Percentiles rank a stretch among this genome's conserved stretches.
phyloP scores from a whole-genome alignment of 2,329 filamentous ascomycete genomes.

The Nothomitra cinnamomea region DNA sequence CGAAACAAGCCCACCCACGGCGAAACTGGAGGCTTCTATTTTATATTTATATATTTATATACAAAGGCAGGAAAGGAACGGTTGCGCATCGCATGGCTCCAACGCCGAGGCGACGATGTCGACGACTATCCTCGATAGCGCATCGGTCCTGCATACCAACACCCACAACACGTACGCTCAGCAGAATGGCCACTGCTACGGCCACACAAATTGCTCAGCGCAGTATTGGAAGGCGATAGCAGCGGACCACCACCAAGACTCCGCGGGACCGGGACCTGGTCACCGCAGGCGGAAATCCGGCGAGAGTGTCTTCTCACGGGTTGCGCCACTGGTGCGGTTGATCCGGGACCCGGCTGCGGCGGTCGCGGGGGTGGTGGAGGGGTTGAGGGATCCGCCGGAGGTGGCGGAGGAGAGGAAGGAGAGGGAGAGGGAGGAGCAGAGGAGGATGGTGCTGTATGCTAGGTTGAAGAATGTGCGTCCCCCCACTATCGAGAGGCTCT shows the following conservation, averaged over 20 bases:
- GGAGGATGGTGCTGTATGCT: constrained; percentile 43
- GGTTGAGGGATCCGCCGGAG: constrained; percentile 18
- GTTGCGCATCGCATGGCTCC: background rate
- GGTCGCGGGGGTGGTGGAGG: constrained; percentile 13
- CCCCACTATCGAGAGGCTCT: no score
- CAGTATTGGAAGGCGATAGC: background rate
- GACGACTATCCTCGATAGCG: background rate
- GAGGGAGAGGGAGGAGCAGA: constrained; percentile 33
- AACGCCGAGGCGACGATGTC: background rate
- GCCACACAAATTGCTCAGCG: background rate
- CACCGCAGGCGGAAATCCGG: background rate
- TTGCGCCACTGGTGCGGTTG: constrained; percentile 19
- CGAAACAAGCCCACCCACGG: no score
- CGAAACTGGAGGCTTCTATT: no score
- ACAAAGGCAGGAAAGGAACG: no score
- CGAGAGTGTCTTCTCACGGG: background rate
- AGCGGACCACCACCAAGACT: background rate
- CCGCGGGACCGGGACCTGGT: no score
- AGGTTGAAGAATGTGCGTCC: constrained; percentile 49
- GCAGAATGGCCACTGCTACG: background rate
- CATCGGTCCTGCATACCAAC: background rate
- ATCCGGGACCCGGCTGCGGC: constrained; percentile 19
- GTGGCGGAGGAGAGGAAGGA: constrained; percentile 33
- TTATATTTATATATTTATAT: no score
- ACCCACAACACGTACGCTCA: no score